Evolutionary conservation across 2,329 filamentous ascomycete genomes (phyloP).

Genomic region (Uncinocarpus reesii): DNA sequence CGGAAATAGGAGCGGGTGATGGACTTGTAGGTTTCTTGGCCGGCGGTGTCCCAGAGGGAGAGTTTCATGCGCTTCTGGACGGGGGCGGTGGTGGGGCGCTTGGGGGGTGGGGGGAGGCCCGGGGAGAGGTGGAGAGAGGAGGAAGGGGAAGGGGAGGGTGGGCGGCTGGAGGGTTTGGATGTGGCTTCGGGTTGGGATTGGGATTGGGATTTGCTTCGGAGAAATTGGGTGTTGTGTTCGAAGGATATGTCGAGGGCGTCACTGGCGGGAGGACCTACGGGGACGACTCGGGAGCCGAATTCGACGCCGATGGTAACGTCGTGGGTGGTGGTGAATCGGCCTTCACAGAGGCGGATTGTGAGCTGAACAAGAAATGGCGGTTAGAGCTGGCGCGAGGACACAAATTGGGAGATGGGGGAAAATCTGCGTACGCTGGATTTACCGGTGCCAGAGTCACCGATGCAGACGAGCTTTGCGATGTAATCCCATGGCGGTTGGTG

Average conservation of each 20-base stretch:
- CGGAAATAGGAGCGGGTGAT: constrained; percentile 92
- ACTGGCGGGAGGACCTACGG: constrained; percentile 72
- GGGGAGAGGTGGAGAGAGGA: constrained; percentile 16
- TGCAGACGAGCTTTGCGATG: constrained; percentile 96
- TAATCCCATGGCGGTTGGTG: constrained; percentile 78
- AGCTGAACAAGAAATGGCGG: constrained; percentile 45
- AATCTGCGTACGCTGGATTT: constrained; percentile 59
- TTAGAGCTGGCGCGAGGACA: not conserved
- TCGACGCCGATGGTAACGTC: constrained; percentile 97
- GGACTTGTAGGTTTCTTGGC: constrained; percentile 94
- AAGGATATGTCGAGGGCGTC: constrained; percentile 47
- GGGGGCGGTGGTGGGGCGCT: constrained; percentile 23
- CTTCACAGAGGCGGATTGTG: constrained; percentile 91
- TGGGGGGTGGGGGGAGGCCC: constrained; percentile 29
- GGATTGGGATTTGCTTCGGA: too few relatives aligned
- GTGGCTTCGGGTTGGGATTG: constrained; percentile 9
- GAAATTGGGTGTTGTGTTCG: constrained; percentile 17
- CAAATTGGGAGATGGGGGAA: constrained; percentile 1
- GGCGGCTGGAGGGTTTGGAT: constrained; percentile 7
- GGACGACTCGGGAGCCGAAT: constrained; percentile 85
- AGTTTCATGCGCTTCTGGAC: constrained; percentile 77
- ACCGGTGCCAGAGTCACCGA: constrained; percentile 91
- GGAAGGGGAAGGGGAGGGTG: constrained; percentile 17
- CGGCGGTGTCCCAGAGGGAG: constrained; percentile 88
- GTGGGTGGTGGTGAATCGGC: constrained; percentile 85